phyloP scores from a whole-genome alignment of 345 rosid species.

The Sisymbrium altissimum region DNA sequence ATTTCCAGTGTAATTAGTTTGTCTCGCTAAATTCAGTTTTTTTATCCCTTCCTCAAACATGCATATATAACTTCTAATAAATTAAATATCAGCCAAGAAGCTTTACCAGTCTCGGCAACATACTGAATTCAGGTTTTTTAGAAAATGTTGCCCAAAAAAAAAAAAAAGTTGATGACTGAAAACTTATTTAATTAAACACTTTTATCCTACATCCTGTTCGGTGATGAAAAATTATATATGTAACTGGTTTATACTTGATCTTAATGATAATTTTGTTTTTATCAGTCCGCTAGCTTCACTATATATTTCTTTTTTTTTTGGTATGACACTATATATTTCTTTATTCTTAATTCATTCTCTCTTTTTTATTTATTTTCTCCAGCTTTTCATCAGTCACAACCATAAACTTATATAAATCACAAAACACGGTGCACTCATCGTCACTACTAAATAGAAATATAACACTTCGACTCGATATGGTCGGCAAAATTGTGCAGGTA shows the following conservation, averaged over 20 bases:
- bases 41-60: not conserved
- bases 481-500: constrained; percentile 36
- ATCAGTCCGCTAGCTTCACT: not conserved
- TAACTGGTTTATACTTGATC: not conserved
- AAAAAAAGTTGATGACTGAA: too few species aligned
- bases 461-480: not conserved
- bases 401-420: not conserved
- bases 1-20: not conserved
- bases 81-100: not conserved
- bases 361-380: too few species aligned
- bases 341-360: not conserved
- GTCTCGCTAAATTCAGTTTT: not conserved
- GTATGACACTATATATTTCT: too few species aligned
- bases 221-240: not conserved
- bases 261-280: not conserved
- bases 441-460: not conserved
- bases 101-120: not conserved
- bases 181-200: too few species aligned
- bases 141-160: too few species aligned
- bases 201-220: not conserved
- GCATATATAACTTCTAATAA: too few species aligned
- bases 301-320: too few species aligned
- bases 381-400: not conserved
- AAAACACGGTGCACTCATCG: not conserved
- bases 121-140: not conserved